Conservation (phyloP, 2,329 filamentous ascomycete genomes). For the Ophiocordyceps sinensis region DNA sequence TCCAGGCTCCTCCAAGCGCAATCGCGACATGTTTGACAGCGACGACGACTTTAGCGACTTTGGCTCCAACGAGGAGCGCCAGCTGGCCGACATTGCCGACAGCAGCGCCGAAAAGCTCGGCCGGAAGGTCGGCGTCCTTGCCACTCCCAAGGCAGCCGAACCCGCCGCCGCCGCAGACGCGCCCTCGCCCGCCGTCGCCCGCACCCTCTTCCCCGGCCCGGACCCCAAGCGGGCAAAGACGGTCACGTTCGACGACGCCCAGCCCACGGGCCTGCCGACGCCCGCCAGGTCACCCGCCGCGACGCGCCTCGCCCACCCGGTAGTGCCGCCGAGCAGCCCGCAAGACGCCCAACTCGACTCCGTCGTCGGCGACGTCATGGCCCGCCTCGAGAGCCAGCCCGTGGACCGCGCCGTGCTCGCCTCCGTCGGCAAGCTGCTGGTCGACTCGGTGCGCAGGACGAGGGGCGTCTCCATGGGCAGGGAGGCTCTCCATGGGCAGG, state of each 20-base stretch:
- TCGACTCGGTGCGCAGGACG: constrained; percentile 39
- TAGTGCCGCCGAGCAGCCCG: constrained; percentile 6
- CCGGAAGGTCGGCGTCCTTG: constrained; percentile 4
- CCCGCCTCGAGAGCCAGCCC: constrained; percentile 28
- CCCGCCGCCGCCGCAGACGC: constrained; percentile 7
- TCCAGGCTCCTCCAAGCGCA: constrained; percentile 12
- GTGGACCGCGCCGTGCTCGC: constrained; percentile 22
- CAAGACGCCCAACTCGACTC: constrained; percentile 11
- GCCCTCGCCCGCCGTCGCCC: constrained; percentile 20
- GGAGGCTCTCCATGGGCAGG: constrained; percentile 51
- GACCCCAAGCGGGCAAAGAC: constrained; percentile 17
- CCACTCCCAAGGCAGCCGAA: constrained; percentile 6
- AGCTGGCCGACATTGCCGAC: constrained; percentile 21
- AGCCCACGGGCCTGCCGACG: constrained; percentile 1
- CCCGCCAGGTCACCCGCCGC: constrained; percentile 5
- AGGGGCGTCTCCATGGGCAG: constrained; percentile 50
- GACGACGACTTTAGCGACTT: constrained; percentile 17
- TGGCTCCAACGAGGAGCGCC: constrained; percentile 23
- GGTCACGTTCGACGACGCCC: constrained; percentile 14
- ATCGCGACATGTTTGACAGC: constrained; percentile 9
- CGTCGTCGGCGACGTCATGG: constrained; percentile 32
- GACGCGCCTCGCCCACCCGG: not conserved
- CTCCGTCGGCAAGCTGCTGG: constrained; percentile 29
- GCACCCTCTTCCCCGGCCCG: constrained; percentile 19
- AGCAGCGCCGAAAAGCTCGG: constrained; percentile 15